These are phyloP conservation scores for Musa acuminata DNA, from an alignment of 176 grass and related monocot species.

Conservation along the genomic window DNA sequence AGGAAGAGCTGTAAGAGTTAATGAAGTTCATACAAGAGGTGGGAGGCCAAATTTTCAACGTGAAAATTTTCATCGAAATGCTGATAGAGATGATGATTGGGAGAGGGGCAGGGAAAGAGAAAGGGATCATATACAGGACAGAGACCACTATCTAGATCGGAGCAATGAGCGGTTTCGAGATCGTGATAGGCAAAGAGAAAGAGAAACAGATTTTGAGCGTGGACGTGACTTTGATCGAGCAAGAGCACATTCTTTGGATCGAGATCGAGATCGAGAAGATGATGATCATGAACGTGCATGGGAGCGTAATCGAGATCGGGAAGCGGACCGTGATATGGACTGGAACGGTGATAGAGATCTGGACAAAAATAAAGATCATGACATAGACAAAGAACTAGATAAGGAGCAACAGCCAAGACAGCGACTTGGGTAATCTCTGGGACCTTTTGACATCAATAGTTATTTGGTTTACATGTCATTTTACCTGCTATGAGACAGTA, in stretches of 20 bases:
- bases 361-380: conserved; percentile 36
- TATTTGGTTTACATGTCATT: conserved; percentile 1
- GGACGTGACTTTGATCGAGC: conserved; percentile 42
- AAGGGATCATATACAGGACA: conserved; percentile 52
- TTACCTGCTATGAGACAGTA: not conserved
- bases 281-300: conserved; percentile 38
- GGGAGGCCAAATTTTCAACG: conserved; percentile 41
- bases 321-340: conserved; percentile 34
- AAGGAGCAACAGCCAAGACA: conserved; percentile 52
- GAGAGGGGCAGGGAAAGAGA: conserved; percentile 59
- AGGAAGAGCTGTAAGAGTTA: conserved; percentile 62
- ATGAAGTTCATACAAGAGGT: conserved; percentile 76
- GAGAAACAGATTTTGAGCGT: conserved; percentile 41
- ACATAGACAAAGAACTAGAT: conserved; percentile 37
- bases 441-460: not conserved
- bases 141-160: conserved; percentile 48
- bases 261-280: conserved; percentile 39
- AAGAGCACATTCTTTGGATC: conserved; percentile 45
- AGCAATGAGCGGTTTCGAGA: conserved; percentile 55
- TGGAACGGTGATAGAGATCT: conserved; percentile 47
- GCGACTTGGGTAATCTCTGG: conserved; percentile 34
- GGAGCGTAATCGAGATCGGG: conserved; percentile 37
- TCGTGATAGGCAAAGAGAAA: conserved; percentile 44
- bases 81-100: conserved; percentile 53
- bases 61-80: conserved; percentile 55